Percentiles rank a stretch among this genome's conserved stretches.
phyloP scores from a whole-genome alignment of 2,329 filamentous ascomycete species.

The Colletotrichum salicis region DNA sequence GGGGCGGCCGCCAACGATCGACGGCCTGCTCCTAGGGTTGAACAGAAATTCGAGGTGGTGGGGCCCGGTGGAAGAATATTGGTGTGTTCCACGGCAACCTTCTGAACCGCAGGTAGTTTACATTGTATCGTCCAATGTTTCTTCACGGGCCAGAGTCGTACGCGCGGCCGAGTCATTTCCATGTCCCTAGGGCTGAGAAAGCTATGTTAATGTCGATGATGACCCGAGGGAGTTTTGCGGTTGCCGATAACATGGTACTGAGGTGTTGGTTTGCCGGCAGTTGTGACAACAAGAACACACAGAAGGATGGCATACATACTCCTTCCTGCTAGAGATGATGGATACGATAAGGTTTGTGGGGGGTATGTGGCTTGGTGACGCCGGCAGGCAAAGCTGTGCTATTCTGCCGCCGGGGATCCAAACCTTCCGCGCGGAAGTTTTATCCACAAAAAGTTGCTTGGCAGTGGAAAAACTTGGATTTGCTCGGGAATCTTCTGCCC shows the following conservation, averaged over 20 bases:
- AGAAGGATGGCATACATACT: not conserved
- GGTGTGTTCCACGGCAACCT: not conserved
- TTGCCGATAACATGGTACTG: not conserved
- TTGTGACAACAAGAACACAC: not conserved
- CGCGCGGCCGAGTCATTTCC: not conserved
- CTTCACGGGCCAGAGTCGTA: not conserved
- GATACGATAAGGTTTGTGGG: not conserved
- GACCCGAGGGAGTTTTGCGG: not conserved
- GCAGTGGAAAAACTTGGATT: too few relatives aligned
- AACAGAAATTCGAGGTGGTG: not conserved
- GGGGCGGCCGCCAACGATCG: not conserved
- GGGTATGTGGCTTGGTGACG: not conserved
- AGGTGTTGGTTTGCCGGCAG: not conserved
- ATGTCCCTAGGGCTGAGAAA: not conserved
- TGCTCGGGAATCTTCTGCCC: not conserved
- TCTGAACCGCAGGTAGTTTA: not conserved
- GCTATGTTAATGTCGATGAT: not conserved
- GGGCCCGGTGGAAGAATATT: not conserved
- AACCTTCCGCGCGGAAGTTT: too few relatives aligned
- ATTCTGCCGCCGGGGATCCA: not conserved
- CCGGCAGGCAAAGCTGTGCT: not conserved
- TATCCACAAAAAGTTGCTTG: not conserved
- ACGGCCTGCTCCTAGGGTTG: not conserved
- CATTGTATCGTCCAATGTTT: not conserved
- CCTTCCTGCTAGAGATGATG: not conserved